These are phyloP conservation scores for Rhodocollybia butyracea DNA, from an alignment of 768 basidiomycete species.

Conservation along the genomic window DNA sequence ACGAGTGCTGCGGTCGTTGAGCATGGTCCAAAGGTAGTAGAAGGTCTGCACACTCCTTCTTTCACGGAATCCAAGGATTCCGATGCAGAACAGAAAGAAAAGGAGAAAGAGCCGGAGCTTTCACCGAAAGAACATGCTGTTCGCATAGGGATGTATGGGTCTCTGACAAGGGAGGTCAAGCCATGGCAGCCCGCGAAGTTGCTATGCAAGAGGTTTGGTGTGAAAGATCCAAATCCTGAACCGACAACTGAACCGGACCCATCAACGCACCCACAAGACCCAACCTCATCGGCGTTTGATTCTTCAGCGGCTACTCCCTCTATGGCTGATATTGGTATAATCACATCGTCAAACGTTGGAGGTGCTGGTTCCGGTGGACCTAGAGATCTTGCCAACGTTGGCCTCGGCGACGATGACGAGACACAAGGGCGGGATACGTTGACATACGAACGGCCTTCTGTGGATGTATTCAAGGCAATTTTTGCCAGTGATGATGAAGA, in stretches of 20 bases:
- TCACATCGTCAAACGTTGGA: conserved; percentile 11
- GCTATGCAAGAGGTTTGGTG: conserved; percentile 91
- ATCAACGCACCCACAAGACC: not conserved
- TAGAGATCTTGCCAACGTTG: conserved; percentile 76
- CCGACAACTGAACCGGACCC: conserved; percentile 9
- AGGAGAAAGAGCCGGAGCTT: conserved; percentile 52
- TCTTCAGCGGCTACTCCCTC: not conserved
- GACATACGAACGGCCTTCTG: conserved; percentile 82
- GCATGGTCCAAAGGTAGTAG: conserved; percentile 53
- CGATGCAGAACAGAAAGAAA: conserved; percentile 37
- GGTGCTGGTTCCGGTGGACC: conserved; percentile 22
- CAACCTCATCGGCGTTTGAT: not conserved
- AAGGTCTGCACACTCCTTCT: conserved; percentile 66
- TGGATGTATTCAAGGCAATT: conserved; percentile 97
- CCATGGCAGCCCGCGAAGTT: conserved; percentile 82
- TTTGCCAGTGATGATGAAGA: conserved; percentile 95
- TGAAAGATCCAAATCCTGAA: conserved; percentile 80
- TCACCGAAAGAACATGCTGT: conserved; percentile 83
- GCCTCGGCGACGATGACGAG: conserved; percentile 84
- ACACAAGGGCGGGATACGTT: conserved; percentile 84
- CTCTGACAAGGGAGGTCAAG: conserved; percentile 71
- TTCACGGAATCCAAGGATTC: conserved; percentile 18
- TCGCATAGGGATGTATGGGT: conserved; percentile 84
- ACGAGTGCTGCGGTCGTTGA: conserved; percentile 78
- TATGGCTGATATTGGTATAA: not conserved